A percentile compares a stretch with the other conserved stretches of the same genome.
Conservation (phyloP, 768 basidiomycete species). For the Lactarius deliciosus region DNA sequence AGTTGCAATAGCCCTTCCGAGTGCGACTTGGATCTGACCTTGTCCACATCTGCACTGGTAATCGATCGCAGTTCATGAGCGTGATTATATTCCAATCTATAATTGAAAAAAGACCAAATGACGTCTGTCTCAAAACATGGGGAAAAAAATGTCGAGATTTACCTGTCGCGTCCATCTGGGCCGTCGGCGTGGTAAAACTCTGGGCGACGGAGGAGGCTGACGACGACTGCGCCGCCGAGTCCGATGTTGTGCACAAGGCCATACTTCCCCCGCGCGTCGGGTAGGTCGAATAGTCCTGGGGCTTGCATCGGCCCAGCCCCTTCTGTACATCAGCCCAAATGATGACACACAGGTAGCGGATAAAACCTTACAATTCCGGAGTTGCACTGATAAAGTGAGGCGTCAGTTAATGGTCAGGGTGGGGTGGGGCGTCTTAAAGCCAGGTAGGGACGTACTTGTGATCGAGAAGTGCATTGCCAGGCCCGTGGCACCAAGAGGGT, state of each 20-base stretch:
- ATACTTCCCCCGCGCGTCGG: constrained; percentile 69
- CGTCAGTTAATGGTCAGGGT: too few relatives aligned
- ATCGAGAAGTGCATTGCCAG: constrained; percentile 88
- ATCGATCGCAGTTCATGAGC: constrained; percentile 63
- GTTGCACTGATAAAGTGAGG: constrained; percentile 55
- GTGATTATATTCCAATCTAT: constrained; percentile 66
- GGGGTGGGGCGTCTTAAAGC: neutral
- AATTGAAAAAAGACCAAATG: too few relatives aligned
- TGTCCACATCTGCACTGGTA: constrained; percentile 64
- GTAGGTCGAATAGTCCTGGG: constrained; percentile 58
- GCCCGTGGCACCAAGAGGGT: constrained; percentile 54
- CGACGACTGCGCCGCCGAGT: too few relatives aligned
- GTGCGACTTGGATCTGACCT: constrained; percentile 67
- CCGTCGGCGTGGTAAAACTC: too few relatives aligned
- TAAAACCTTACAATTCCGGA: constrained; percentile 55
- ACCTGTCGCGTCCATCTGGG: too few relatives aligned
- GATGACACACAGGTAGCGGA: neutral
- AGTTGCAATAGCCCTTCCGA: constrained; percentile 46
- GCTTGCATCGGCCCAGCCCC: constrained; percentile 88
- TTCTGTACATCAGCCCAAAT: constrained; percentile 31
- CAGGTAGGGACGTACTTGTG: constrained; percentile 51
- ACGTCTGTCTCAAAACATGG: too few relatives aligned
- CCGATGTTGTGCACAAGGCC: too few relatives aligned
- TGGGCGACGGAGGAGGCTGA: too few relatives aligned
- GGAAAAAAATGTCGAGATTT: too few relatives aligned